These are phyloP conservation scores for Hydnomerulius pinastri DNA, from an alignment of 768 basidiomycete genomes.

Conservation along the genomic window DNA sequence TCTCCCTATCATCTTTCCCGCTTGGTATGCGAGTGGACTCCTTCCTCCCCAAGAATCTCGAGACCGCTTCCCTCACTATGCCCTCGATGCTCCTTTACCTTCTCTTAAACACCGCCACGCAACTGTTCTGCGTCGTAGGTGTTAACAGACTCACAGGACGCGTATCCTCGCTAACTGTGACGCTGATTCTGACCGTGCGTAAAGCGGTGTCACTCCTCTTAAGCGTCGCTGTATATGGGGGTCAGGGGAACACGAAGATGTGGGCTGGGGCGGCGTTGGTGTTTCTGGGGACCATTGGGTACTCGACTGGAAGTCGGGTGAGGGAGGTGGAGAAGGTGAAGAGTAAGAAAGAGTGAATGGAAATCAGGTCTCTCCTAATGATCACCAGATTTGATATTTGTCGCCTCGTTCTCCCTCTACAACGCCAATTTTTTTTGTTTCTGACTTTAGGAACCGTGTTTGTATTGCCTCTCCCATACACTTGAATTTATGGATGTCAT, in stretches of 20 bases:
- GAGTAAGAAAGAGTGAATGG: conserved; percentile 31
- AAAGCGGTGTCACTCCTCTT: conserved; percentile 78
- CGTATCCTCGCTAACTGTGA: conserved; percentile 74
- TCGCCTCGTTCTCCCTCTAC: too few species aligned
- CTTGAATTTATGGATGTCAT: too few species aligned
- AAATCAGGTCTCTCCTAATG: too few species aligned
- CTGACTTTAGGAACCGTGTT: too few species aligned
- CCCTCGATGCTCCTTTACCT: conserved; percentile 67
- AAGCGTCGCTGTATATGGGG: conserved; percentile 57
- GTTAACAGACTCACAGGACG: conserved; percentile 84
- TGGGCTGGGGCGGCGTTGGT: conserved; percentile 73
- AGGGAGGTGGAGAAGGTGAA: conserved; percentile 5
- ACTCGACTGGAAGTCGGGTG: conserved; percentile 42
- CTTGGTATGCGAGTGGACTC: conserved; percentile 4
- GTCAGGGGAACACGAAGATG: conserved; percentile 47
- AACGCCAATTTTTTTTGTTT: too few species aligned
- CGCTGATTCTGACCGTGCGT: conserved; percentile 76
- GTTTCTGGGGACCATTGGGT: conserved; percentile 68
- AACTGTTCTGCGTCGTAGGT: conserved; percentile 82
- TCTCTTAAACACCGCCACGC: conserved; percentile 76
- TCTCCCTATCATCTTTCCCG: conserved; percentile 13
- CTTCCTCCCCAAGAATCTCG: conserved; percentile 7
- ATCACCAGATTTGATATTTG: too few species aligned
- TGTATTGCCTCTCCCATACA: too few species aligned
- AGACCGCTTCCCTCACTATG: conserved; percentile 39